Evolutionary conservation across 208 protist species (phyloP), one percentile per base, ranked within the genome.

Genomic region (Willaertia magna): DNA sequence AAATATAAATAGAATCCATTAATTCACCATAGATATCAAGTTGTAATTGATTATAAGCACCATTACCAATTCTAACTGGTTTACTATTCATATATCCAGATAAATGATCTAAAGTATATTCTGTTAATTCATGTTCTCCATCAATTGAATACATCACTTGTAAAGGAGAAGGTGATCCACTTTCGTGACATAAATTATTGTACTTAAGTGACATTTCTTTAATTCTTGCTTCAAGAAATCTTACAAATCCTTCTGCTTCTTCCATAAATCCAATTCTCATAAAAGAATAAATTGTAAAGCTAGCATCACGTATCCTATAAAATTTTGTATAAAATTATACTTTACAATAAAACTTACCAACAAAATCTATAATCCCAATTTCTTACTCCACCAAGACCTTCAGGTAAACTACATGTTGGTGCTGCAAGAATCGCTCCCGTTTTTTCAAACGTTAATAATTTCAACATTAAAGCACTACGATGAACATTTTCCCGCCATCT

Each of bases 341-440:
- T n/a, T n/a, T n/a, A n/a, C n/a, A n/a, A n/a, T n/a, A n/a, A n/a
- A n/a, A n/a, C n/a, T n/a, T n/a, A n/a, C 90, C 90, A 92, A 39
- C 87, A 89, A 67, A 89, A 92, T 6, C 90, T 49, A 34, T 92
- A 92, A 74, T 92, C 90, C 90, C 89, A 92, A 75, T 91, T 91
- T 39, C 89, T 47, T 1, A 83, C 85, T 48, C 89, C 89, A 34
- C 89, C 89, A 42, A 91, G 3, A 18, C 67, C 82, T 84, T 91
- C 89, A 0, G 89, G 89, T 0, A 91, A n/a, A 20, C 85, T 88
- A 22, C 86, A 89, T 2, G 89, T 91, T 26, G 89, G 87, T 9
- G 88, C 42, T 0, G 89, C 89, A 9, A 91, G 44, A 30, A 91
- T 90, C 0, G 89, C 89, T 20, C 89, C 89, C 0, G 89, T 90